These are phyloP conservation scores for Mycena albidolilacea DNA, from an alignment of 768 basidiomycete genomes.

Conservation along the genomic window DNA sequence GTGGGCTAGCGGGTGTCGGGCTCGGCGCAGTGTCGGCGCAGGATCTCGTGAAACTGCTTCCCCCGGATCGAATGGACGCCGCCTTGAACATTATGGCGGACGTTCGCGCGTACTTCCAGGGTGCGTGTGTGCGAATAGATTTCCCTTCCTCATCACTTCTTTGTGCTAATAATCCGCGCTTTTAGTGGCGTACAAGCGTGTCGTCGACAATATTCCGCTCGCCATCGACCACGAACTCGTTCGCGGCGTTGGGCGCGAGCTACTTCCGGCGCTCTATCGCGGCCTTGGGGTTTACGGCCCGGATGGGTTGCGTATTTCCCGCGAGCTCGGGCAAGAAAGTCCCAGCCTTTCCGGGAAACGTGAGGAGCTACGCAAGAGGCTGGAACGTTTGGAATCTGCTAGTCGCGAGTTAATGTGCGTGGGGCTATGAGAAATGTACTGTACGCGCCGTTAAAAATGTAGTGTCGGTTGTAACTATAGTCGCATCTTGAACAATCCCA, in stretches of 20 bases:
- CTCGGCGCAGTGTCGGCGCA: neutral
- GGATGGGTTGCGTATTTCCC: conserved; percentile 53
- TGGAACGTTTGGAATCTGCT: conserved; percentile 45
- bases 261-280: conserved; percentile 48
- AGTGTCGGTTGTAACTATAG: no score
- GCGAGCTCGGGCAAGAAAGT: conserved; percentile 67
- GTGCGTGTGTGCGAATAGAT: conserved; percentile 40
- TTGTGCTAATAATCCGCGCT: neutral
- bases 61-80: conserved; percentile 53
- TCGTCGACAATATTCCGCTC: conserved; percentile 69
- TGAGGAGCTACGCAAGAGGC: conserved; percentile 58
- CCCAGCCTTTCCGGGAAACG: conserved; percentile 59
- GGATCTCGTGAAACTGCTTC: conserved; percentile 50
- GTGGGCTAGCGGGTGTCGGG: conserved; percentile 42
- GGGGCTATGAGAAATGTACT: neutral
- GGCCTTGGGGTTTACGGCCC: no score
- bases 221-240: conserved; percentile 73
- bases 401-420: conserved; percentile 55
- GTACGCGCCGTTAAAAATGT: no score
- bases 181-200: conserved; percentile 46
- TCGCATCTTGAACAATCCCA: no score
- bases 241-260: conserved; percentile 61
- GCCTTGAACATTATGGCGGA: conserved; percentile 65
- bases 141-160: neutral
- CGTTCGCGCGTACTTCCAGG: conserved; percentile 68